A percentile compares a stretch with the other conserved stretches of the same genome.
Conservation (phyloP, 2,329 filamentous ascomycete species). For the Ilyonectria destructans region DNA sequence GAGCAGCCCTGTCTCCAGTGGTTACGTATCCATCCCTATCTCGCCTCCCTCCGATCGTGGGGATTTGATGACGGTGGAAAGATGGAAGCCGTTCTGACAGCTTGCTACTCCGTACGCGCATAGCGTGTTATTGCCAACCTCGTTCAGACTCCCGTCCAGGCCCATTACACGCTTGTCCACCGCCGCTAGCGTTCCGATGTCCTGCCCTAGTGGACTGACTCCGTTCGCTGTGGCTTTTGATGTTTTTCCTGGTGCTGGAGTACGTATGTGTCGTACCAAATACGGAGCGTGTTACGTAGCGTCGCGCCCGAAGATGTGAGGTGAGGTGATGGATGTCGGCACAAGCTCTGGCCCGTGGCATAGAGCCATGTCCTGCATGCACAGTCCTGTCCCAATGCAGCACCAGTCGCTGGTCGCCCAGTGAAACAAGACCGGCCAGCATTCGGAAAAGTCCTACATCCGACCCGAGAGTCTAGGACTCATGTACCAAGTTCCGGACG, state of each 20-base stretch:
- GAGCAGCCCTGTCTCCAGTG: conserved; percentile 26
- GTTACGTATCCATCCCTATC: conserved; percentile 19
- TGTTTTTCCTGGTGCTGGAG: conserved; percentile 26
- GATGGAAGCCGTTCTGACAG: conserved; percentile 24
- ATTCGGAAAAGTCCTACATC: conserved; percentile 29
- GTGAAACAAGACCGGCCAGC: neutral
- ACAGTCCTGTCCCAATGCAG: conserved; percentile 41
- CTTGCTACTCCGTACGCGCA: conserved; percentile 19
- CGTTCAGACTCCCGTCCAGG: neutral
- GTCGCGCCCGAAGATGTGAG: conserved; percentile 19
- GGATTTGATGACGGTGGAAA: conserved; percentile 10
- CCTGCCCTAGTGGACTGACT: conserved; percentile 4
- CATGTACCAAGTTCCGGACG: neutral
- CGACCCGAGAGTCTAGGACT: conserved; percentile 30
- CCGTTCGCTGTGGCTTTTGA: conserved; percentile 25
- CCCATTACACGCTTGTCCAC: neutral
- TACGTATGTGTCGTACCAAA: conserved; percentile 28
- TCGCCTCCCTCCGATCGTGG: conserved; percentile 22
- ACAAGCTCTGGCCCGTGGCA: conserved; percentile 44
- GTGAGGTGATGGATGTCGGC: conserved; percentile 43
- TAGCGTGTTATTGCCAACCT: conserved; percentile 16
- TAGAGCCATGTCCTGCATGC: conserved; percentile 45
- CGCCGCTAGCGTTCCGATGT: neutral
- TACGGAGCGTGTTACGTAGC: conserved; percentile 33
- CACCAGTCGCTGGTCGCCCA: conserved; percentile 7